Percentiles rank a stretch among this genome's conserved stretches.
Evolutionary conservation across 2,329 filamentous ascomycete species (phyloP).

Genomic region (Claviceps fusiformis): DNA sequence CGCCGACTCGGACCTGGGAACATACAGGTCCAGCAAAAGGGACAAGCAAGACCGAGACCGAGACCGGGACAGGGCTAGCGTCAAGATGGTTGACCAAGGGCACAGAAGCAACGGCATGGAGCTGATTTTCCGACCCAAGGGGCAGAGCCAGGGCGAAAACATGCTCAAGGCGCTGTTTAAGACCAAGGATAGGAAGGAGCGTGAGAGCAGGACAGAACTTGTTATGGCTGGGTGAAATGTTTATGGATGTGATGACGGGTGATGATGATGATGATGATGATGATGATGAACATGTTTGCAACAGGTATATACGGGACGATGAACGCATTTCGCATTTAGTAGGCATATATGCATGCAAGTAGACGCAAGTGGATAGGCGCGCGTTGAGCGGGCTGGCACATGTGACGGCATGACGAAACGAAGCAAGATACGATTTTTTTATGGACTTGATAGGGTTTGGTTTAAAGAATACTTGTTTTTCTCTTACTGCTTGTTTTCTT

Average conservation of each 20-base stretch:
- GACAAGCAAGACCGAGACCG: constrained; percentile 10
- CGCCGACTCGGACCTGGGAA: constrained; percentile 24
- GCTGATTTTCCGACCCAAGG: constrained; percentile 32
- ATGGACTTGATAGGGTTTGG: too few relatives aligned
- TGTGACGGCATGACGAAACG: background rate
- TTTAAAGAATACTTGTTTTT: too few relatives aligned
- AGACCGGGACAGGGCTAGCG: constrained; percentile 6
- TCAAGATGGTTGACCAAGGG: constrained; percentile 24
- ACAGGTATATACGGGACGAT: background rate
- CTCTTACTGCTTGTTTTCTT: too few relatives aligned
- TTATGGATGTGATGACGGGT: background rate
- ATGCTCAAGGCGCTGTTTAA: constrained; percentile 47
- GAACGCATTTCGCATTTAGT: background rate
- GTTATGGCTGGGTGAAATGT: constrained; percentile 12
- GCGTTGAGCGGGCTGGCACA: background rate
- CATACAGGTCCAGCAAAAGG: constrained; percentile 17
- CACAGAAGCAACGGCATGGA: constrained; percentile 20
- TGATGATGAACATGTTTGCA: background rate
- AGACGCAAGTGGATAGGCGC: background rate
- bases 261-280: background rate
- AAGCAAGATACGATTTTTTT: background rate
- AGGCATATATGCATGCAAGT: background rate
- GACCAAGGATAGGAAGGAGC: constrained; percentile 37
- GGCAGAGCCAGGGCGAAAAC: constrained; percentile 31
- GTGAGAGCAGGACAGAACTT: constrained; percentile 19